A percentile compares a stretch with the other conserved stretches of the same genome.
These are phyloP conservation scores for Kwoniella bestiolae DNA, from an alignment of 768 basidiomycete genomes.

Conservation along the genomic window DNA sequence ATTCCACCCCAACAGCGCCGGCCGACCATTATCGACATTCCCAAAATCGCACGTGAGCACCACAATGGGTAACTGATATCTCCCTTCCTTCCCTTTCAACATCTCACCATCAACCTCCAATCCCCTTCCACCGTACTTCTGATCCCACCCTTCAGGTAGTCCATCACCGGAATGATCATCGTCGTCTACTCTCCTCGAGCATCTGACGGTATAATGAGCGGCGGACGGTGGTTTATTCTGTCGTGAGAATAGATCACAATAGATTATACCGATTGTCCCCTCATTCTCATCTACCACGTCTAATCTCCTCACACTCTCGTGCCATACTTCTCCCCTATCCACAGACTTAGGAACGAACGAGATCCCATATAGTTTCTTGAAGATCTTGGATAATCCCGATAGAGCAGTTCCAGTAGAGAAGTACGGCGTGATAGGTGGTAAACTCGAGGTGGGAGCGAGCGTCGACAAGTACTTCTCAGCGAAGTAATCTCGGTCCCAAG, in stretches of 20 bases:
- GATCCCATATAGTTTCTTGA: constrained; percentile 84
- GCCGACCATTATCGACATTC: constrained; percentile 63
- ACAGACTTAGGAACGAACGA: constrained; percentile 69
- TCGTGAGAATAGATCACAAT: constrained; percentile 86
- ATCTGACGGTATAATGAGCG: constrained; percentile 96
- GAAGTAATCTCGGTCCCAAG: constrained; percentile 98
- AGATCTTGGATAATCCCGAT: constrained; percentile 86
- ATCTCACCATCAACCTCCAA: constrained; percentile 59
- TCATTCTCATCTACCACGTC: constrained; percentile 88
- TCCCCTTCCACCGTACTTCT: constrained; percentile 36
- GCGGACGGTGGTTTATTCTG: constrained; percentile 85
- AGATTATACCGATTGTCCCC: constrained; percentile 91
- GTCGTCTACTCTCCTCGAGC: constrained; percentile 87
- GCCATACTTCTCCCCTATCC: constrained; percentile 83
- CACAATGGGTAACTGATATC: constrained; percentile 86
- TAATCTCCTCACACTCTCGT: constrained; percentile 82
- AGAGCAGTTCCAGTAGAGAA: constrained; percentile 86
- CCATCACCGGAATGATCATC: constrained; percentile 76
- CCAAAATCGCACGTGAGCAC: constrained; percentile 88
- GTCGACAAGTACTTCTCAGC: constrained; percentile 59
- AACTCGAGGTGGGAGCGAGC: constrained; percentile 58
- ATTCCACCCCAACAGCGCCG: constrained; percentile 83
- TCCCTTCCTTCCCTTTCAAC: constrained; percentile 68
- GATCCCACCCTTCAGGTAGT: constrained; percentile 52
- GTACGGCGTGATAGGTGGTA: constrained; percentile 67